Base-by-base conservation (phyloP, 2,329 filamentous ascomycete species). In the Xylaria sp. region DNA sequence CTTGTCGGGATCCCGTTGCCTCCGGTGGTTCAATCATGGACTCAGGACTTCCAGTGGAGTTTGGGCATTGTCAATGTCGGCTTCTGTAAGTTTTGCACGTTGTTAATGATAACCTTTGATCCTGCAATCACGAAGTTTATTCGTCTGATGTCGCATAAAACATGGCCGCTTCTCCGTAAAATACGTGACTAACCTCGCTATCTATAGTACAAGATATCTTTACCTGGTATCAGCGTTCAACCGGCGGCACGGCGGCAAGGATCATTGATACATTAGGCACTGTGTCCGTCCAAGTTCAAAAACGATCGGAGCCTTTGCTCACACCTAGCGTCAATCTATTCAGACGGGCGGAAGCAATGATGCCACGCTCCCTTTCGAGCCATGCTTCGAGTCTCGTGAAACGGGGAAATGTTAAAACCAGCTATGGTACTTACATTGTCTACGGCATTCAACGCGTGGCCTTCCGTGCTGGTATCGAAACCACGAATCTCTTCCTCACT, bases 31-130 rank as follows among this genome's bases (percentile, higher is more conserved):
- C 88, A 92, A 76, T 88, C 94, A 0, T 98, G 95, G 95, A 97
- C 94, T 1, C 94, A 98, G 82, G 95, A 98, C 82, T 98, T 98
- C 83, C 92, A 97, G 79, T 98, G 95, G 95, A 97, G 92, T 77
- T 96, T 98, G 93, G 95, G 95, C 75, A 94, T 98, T 76, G 97
- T 98, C 76, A 88, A 89, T 61, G 86, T 98, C 51, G 86, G 85
- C n/a, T 98, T 97, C 80, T 71, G 75, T 75, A 75, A 72, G 77
- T 75, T 57, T 46, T 39, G 25, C n/a, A 60, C 33, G 2, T 9
- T 1, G 31, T 49, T 3, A 55, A 60, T 23, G 13, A 36, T 15
- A 23, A 31, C 13, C 2, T 41, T 20, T 59, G 59, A 10, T 28
- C n/a, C n/a, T 13, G 6, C 28, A 7, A 10, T 6, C 23, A 36